Percentiles rank a stretch among this genome's conserved stretches.
phyloP scores from a whole-genome alignment of 805 yeast species.

The Starmerella bombi region DNA sequence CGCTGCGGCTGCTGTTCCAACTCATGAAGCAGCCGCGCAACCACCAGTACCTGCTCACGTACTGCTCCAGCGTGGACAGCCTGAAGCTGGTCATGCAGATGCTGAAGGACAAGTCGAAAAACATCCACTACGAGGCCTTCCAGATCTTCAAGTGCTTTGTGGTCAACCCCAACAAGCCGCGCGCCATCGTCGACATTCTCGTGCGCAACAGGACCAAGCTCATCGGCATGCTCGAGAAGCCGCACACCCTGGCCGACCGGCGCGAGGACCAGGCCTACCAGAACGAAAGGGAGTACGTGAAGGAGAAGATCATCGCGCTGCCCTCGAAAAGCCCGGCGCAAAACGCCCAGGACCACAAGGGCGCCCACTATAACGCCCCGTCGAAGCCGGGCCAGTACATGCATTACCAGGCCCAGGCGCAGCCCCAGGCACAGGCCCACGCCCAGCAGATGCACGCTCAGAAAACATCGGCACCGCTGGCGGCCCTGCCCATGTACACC shows the following conservation, averaged over 20 bases:
- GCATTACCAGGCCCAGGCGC: not conserved
- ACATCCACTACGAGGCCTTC: slow-evolving; percentile 80
- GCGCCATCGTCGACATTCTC: slow-evolving; percentile 64
- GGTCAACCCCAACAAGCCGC: slow-evolving; percentile 88
- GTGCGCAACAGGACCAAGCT: slow-evolving; percentile 72
- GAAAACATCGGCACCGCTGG: too few species aligned
- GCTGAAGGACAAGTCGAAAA: slow-evolving; percentile 76
- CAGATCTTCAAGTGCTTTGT: slow-evolving; percentile 88
- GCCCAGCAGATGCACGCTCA: not conserved
- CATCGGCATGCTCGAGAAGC: slow-evolving; percentile 51
- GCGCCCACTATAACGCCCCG: too few species aligned
- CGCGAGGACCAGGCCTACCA: slow-evolving; percentile 52
- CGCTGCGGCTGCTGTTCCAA: slow-evolving; percentile 57
- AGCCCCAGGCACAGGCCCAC: not conserved
- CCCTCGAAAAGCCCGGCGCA: slow-evolving; percentile 11
- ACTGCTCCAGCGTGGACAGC: slow-evolving; percentile 70
- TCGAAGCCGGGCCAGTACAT: not conserved
- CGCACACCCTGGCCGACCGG: slow-evolving; percentile 38
- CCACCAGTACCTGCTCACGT: slow-evolving; percentile 56
- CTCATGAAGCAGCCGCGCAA: slow-evolving; percentile 60
- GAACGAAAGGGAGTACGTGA: slow-evolving; percentile 71
- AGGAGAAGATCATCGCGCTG: slow-evolving; percentile 48
- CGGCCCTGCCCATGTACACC: not conserved
- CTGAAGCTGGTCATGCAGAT: slow-evolving; percentile 76
- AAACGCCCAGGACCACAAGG: not conserved